Conservation (phyloP, 192 early-diverging fungal genomes). For the Irineochytrium annulatum region DNA sequence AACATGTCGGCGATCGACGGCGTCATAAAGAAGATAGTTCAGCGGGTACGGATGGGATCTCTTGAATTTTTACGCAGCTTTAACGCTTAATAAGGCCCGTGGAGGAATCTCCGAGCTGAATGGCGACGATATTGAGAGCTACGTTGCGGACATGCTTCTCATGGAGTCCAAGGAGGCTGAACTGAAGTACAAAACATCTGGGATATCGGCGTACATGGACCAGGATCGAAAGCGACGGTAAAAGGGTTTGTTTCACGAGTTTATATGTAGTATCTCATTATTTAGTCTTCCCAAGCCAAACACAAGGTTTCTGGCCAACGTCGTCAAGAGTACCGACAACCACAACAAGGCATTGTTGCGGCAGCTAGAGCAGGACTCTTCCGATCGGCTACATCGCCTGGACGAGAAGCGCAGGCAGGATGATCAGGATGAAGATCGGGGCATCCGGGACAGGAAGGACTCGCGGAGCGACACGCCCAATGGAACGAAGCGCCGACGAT, state of each 20-base stretch:
- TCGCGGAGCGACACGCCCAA: not conserved
- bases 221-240: not conserved
- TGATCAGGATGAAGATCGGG: constrained; percentile 7
- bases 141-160: not conserved
- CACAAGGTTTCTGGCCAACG: constrained; percentile 35
- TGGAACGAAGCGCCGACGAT: not conserved
- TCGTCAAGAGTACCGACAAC: constrained; percentile 34
- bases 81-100: too few species aligned
- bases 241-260: not conserved
- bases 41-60: not conserved
- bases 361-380: constrained; percentile 14
- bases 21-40: not conserved
- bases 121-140: not conserved
- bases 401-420: constrained; percentile 15
- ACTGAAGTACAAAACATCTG: not conserved
- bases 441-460: not conserved
- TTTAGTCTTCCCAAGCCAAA: constrained; percentile 44
- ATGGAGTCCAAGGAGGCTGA: not conserved
- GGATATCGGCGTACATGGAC: not conserved
- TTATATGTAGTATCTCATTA: not conserved
- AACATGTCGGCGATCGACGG: not conserved
- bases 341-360: constrained; percentile 45
- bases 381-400: constrained; percentile 8
- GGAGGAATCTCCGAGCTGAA: not conserved
- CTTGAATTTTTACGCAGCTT: too few species aligned